These are phyloP conservation scores for Tilletia setariae DNA, from an alignment of 1,284 basidiomycete species.

Conservation along the genomic window DNA sequence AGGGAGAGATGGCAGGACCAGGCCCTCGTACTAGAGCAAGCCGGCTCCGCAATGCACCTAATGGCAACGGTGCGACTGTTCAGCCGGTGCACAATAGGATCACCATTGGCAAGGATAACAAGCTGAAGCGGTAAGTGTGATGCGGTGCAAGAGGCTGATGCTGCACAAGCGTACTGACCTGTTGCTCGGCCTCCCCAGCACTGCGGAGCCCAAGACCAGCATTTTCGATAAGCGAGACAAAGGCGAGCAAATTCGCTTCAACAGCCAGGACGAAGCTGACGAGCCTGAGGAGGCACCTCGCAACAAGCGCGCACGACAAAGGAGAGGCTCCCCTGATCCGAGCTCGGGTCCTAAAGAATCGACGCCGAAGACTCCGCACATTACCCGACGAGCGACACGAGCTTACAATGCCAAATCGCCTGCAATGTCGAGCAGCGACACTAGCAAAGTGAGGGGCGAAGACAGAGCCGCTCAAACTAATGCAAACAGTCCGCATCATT, in stretches of 20 bases:
- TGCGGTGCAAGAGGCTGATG: neutral
- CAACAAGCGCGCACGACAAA: too few relatives aligned
- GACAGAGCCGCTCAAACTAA: too few relatives aligned
- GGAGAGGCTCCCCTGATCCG: too few relatives aligned
- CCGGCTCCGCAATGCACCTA: neutral
- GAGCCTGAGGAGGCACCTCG: too few relatives aligned
- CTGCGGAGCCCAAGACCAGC: neutral
- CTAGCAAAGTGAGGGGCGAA: too few relatives aligned
- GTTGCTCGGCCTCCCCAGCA: neutral
- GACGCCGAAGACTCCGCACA: too few relatives aligned
- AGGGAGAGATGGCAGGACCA: neutral
- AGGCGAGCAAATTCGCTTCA: neutral
- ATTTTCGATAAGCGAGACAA: neutral
- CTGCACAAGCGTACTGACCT: neutral
- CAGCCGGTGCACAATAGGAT: neutral
- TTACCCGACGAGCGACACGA: too few relatives aligned
- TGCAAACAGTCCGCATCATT: too few relatives aligned
- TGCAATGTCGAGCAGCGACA: too few relatives aligned
- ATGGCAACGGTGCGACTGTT: too few relatives aligned
- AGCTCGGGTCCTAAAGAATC: too few relatives aligned
- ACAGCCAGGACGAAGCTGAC: neutral
- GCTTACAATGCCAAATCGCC: too few relatives aligned
- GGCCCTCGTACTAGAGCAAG: neutral
- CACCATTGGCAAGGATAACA: conserved; percentile 3
- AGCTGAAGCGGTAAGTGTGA: neutral